Percentiles rank a stretch among this genome's conserved stretches.
Conservation (phyloP, 768 basidiomycete genomes). For the Hygrophoropsis aurantiaca region DNA sequence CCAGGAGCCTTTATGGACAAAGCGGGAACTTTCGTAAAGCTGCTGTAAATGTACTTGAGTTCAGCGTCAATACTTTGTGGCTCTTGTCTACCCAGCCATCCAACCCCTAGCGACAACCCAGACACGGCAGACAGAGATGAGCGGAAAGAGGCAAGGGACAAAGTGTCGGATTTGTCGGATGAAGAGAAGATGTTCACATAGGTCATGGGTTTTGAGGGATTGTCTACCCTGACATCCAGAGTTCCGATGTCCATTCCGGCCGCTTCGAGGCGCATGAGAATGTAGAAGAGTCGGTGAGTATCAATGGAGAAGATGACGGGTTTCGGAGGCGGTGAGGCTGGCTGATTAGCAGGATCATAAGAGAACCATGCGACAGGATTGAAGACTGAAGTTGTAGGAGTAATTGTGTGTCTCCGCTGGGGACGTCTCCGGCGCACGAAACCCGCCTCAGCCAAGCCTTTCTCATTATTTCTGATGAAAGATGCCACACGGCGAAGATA, state of each 20-base stretch:
- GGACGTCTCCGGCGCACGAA: conserved; percentile 49
- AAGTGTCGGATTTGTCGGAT: conserved; percentile 67
- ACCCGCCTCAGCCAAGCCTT: conserved; percentile 66
- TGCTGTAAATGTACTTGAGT: conserved; percentile 84
- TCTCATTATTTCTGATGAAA: conserved; percentile 74
- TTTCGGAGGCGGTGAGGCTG: conserved; percentile 40
- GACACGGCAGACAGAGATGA: conserved; percentile 79
- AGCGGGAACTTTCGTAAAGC: conserved; percentile 88
- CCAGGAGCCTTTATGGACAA: conserved; percentile 66
- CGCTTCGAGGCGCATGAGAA: conserved; percentile 84
- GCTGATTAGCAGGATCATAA: conserved; percentile 22
- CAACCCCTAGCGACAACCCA: conserved; percentile 64
- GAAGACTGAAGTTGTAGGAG: conserved; percentile 42
- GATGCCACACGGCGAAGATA: conserved; percentile 69
- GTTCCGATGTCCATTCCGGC: conserved; percentile 75
- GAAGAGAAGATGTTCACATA: conserved; percentile 60
- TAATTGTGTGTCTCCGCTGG: conserved; percentile 26
- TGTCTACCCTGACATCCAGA: conserved; percentile 74
- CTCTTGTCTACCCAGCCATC: conserved; percentile 70
- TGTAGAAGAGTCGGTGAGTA: conserved; percentile 83
- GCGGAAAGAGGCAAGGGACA: conserved; percentile 72
- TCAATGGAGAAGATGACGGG: conserved; percentile 71
- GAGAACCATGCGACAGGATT: conserved; percentile 66
- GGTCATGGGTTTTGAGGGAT: conserved; percentile 74
- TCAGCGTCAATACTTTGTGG: conserved; percentile 65